These are phyloP conservation scores for Maudiozyma serrabonitensis DNA, from an alignment of 805 yeast species.

Conservation along the genomic window DNA sequence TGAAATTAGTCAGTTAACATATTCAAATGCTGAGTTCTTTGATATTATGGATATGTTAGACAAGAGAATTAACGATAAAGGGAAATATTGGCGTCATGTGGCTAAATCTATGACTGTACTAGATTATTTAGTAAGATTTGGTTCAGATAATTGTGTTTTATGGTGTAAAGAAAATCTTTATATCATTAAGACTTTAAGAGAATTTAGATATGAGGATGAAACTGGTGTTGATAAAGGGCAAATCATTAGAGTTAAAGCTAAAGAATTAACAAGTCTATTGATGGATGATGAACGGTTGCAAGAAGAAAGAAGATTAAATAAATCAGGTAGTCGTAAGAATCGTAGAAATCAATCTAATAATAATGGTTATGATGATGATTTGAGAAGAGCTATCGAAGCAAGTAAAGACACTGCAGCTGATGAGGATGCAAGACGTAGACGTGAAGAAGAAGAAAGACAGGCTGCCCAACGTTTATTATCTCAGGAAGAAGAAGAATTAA, in stretches of 20 bases:
- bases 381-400: slow-evolving; percentile 72
- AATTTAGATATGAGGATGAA: slow-evolving; percentile 76
- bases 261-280: slow-evolving; percentile 69
- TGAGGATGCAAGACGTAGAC: slow-evolving; percentile 51
- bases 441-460: slow-evolving; percentile 18
- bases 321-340: slow-evolving; percentile 5
- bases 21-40: slow-evolving; percentile 61
- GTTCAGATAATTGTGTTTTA: slow-evolving; percentile 78
- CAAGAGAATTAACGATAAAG: slow-evolving; percentile 86
- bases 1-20: slow-evolving; percentile 67
- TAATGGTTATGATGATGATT: slow-evolving; percentile 66
- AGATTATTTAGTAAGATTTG: slow-evolving; percentile 77
- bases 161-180: slow-evolving; percentile 91
- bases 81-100: slow-evolving; percentile 95
- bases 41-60: slow-evolving; percentile 94
- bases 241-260: slow-evolving; percentile 79
- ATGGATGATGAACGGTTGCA: slow-evolving; percentile 73
- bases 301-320: slow-evolving; percentile 48
- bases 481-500: slow-evolving; percentile 26
- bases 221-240: slow-evolving; percentile 78
- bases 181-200: slow-evolving; percentile 82
- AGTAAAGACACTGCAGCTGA: slow-evolving; percentile 76
- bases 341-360: slow-evolving; percentile 13
- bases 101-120: slow-evolving; percentile 81
- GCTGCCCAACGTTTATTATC: slow-evolving; percentile 21